Conservation (phyloP, 106 monocot genomes). For the Ottelia alismoides region DNA sequence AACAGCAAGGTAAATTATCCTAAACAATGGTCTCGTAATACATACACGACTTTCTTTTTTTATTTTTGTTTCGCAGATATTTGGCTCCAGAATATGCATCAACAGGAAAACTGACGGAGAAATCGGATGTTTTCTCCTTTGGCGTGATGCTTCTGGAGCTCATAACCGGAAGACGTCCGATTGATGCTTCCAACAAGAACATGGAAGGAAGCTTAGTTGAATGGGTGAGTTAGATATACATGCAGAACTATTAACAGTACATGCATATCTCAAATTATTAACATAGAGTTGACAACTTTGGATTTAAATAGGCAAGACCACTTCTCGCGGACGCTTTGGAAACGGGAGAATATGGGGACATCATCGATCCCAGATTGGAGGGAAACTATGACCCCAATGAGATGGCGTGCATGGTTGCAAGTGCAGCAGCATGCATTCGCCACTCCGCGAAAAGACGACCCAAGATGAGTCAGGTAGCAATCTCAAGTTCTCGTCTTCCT, state of each 20-base stretch:
- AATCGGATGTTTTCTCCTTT: too few relatives aligned
- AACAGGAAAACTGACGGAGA: too few relatives aligned
- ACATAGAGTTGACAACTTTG: too few relatives aligned
- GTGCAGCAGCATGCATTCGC: conserved; percentile 59
- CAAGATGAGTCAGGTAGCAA: too few relatives aligned
- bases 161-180: conserved; percentile 3
- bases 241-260: too few relatives aligned
- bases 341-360: conserved; percentile 39
- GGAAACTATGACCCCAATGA: conserved; percentile 33
- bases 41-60: too few relatives aligned
- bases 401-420: conserved; percentile 44
- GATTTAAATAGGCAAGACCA: conserved; percentile 16
- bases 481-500: too few relatives aligned
- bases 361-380: conserved; percentile 51
- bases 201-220: conserved; percentile 9
- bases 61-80: too few relatives aligned
- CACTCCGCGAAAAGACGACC: conserved; percentile 75
- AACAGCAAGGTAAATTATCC: too few relatives aligned
- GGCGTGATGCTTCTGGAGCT: conserved; percentile 15
- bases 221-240: conserved; percentile 11
- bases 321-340: conserved; percentile 25
- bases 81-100: too few relatives aligned
- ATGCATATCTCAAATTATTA: too few relatives aligned
- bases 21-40: too few relatives aligned
- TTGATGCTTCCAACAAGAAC: not conserved